Percentiles rank a stretch among this genome's conserved stretches.
Evolutionary conservation across 2,329 filamentous ascomycete genomes (phyloP).

Genomic region (Colletotrichum sojae): DNA sequence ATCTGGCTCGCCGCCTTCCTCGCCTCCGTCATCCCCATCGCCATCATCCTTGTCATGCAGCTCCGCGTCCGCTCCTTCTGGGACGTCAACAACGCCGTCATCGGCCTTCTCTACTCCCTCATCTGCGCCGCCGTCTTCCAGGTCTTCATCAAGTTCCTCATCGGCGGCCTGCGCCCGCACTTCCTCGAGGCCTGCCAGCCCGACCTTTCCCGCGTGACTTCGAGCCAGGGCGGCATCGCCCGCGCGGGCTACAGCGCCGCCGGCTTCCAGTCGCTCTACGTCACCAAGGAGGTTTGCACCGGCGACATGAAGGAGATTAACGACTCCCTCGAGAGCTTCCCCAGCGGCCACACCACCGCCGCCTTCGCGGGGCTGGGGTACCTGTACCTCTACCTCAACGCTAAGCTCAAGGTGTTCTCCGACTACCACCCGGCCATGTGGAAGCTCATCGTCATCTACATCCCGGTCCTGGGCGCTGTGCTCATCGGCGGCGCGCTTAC

Average conservation of each 20-base stretch:
- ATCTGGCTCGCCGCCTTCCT: conserved; percentile 80
- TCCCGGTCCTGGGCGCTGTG: conserved; percentile 76
- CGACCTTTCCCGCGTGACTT: conserved; percentile 59
- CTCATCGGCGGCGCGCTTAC: conserved; percentile 79
- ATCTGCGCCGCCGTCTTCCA: conserved; percentile 82
- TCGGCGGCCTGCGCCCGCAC: conserved; percentile 80
- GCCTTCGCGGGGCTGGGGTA: conserved; percentile 81
- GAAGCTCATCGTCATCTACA: conserved; percentile 77
- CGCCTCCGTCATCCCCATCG: conserved; percentile 75
- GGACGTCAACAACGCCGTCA: conserved; percentile 79
- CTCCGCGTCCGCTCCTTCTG: conserved; percentile 78
- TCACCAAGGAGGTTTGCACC: conserved; percentile 78
- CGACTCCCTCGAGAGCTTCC: conserved; percentile 79
- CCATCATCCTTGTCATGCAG: conserved; percentile 75
- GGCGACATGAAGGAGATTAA: conserved; percentile 75
- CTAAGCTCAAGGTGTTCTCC: conserved; percentile 81
- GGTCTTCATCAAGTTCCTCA: conserved; percentile 82
- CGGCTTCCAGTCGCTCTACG: conserved; percentile 75
- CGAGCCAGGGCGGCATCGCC: conserved; percentile 58
- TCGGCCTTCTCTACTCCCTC: conserved; percentile 79
- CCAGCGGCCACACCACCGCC: conserved; percentile 80
- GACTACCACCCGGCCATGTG: conserved; percentile 82
- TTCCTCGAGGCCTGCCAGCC: conserved; percentile 81
- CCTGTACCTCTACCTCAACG: conserved; percentile 81
- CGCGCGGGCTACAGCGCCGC: conserved; percentile 59